Evolutionary conservation across 768 basidiomycete genomes (phyloP).

Genomic region (Boletus edulis): DNA sequence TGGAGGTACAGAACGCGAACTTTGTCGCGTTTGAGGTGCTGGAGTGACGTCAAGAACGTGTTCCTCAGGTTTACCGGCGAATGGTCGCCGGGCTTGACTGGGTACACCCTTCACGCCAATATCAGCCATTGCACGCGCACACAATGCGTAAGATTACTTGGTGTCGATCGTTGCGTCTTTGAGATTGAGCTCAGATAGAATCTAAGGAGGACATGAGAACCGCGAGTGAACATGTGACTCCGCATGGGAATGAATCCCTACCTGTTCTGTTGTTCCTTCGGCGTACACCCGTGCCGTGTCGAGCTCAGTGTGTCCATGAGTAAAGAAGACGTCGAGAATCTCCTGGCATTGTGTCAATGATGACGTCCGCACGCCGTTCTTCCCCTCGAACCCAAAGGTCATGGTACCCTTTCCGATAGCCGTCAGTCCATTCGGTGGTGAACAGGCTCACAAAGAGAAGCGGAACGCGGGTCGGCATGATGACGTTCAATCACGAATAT

Average conservation of each 20-base stretch:
- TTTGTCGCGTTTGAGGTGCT: slow-evolving; percentile 43
- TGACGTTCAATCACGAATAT: not conserved
- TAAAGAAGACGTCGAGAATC: slow-evolving; percentile 44
- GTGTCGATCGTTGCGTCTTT: slow-evolving; percentile 44
- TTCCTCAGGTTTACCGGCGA: slow-evolving; percentile 39
- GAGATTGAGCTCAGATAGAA: slow-evolving; percentile 41
- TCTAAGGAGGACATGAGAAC: slow-evolving; percentile 22
- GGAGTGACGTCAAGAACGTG: slow-evolving; percentile 46
- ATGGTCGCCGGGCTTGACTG: slow-evolving; percentile 42
- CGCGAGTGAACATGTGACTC: not conserved
- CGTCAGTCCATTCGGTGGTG: not conserved
- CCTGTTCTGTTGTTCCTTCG: slow-evolving; percentile 55
- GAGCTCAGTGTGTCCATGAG: slow-evolving; percentile 42
- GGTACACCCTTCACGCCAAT: slow-evolving; percentile 35
- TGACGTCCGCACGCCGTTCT: slow-evolving; percentile 39
- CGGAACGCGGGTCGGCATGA: slow-evolving; percentile 28
- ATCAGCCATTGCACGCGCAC: not conserved
- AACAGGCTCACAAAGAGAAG: slow-evolving; percentile 23
- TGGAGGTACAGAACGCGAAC: slow-evolving; percentile 57
- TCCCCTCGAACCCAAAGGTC: slow-evolving; percentile 43
- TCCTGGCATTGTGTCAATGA: slow-evolving; percentile 38
- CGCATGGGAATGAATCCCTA: slow-evolving; percentile 16
- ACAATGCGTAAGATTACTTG: slow-evolving; percentile 31
- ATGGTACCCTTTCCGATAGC: slow-evolving; percentile 41
- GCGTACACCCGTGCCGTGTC: slow-evolving; percentile 53